Evolutionary conservation across 2,329 filamentous ascomycete genomes (phyloP).

Genomic region (Talaromyces islandicus): DNA sequence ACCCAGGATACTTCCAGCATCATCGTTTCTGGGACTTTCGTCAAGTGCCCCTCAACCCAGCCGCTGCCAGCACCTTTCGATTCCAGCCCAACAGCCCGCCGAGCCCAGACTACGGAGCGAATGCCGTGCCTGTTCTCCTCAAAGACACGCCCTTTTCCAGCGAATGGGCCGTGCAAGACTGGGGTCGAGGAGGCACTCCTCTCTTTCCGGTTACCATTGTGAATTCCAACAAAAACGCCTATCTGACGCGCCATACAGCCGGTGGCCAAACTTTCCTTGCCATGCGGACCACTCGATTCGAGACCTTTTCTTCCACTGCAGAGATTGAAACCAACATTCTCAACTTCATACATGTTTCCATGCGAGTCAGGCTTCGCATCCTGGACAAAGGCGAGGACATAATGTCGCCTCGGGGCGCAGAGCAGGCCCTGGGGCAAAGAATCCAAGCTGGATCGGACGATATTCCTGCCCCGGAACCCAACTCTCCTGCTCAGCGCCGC

Average conservation of each 20-base stretch:
- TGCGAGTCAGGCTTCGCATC: slow-evolving; percentile 44
- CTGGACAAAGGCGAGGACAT: slow-evolving; percentile 16
- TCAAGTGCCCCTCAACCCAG: slow-evolving; percentile 27
- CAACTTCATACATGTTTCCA: slow-evolving; percentile 42
- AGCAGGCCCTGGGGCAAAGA: neutral
- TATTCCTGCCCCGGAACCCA: neutral
- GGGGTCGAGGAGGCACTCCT: slow-evolving; percentile 34
- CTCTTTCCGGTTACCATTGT: slow-evolving; percentile 37
- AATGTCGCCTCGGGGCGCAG: slow-evolving; percentile 5
- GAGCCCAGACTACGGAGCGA: slow-evolving; percentile 3
- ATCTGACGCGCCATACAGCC: slow-evolving; percentile 26
- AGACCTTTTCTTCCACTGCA: slow-evolving; percentile 41
- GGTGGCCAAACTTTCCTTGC: slow-evolving; percentile 38
- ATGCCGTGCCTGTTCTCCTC: slow-evolving; percentile 21
- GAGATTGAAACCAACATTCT: slow-evolving; percentile 43
- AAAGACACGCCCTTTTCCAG: slow-evolving; percentile 25
- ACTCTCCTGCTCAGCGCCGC: neutral
- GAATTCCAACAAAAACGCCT: slow-evolving; percentile 44
- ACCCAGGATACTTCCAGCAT: slow-evolving; percentile 44
- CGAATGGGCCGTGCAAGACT: slow-evolving; percentile 41
- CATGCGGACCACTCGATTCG: slow-evolving; percentile 40
- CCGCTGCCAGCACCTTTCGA: slow-evolving; percentile 18
- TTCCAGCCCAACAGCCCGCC: slow-evolving; percentile 13
- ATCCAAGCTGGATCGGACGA: neutral
- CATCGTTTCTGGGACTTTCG: slow-evolving; percentile 50